These are phyloP conservation scores for Tetracladium setigerum DNA, from an alignment of 495 filamentous ascomycete genomes.

Conservation along the genomic window DNA sequence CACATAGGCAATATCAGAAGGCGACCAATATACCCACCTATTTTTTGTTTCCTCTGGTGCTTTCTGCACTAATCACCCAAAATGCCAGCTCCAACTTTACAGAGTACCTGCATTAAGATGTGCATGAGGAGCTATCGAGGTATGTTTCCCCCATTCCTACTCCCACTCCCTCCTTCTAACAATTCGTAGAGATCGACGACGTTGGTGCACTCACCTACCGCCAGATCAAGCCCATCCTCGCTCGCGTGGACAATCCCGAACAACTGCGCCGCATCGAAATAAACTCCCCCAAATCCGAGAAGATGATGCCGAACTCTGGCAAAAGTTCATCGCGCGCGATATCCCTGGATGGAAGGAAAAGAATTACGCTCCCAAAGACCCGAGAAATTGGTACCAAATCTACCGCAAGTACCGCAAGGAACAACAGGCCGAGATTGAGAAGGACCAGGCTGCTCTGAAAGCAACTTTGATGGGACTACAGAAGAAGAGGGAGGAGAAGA, in stretches of 20 bases:
- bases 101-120: conserved; percentile 9
- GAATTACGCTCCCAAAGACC: conserved; percentile 46
- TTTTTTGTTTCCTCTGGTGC: not conserved
- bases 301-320: conserved; percentile 58
- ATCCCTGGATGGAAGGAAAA: conserved; percentile 51
- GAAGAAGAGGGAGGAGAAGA: conserved; percentile 38
- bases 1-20: not conserved
- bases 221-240: conserved; percentile 50
- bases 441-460: conserved; percentile 30
- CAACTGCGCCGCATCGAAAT: conserved; percentile 58
- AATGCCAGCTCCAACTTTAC: conserved; percentile 15
- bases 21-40: not conserved
- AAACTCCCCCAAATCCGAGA: conserved; percentile 54
- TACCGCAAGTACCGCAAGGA: conserved; percentile 42
- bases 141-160: conserved; percentile 9
- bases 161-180: not conserved
- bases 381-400: conserved; percentile 55
- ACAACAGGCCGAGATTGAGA: conserved; percentile 34
- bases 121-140: conserved; percentile 24
- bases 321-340: conserved; percentile 58
- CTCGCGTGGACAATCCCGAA: conserved; percentile 54
- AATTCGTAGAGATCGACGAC: conserved; percentile 9
- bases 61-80: not conserved
- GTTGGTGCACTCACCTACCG: conserved; percentile 54
- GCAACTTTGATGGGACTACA: conserved; percentile 43